Base-by-base conservation (phyloP, 2,329 filamentous ascomycete genomes). In the Atkinsonella hypoxylon region DNA sequence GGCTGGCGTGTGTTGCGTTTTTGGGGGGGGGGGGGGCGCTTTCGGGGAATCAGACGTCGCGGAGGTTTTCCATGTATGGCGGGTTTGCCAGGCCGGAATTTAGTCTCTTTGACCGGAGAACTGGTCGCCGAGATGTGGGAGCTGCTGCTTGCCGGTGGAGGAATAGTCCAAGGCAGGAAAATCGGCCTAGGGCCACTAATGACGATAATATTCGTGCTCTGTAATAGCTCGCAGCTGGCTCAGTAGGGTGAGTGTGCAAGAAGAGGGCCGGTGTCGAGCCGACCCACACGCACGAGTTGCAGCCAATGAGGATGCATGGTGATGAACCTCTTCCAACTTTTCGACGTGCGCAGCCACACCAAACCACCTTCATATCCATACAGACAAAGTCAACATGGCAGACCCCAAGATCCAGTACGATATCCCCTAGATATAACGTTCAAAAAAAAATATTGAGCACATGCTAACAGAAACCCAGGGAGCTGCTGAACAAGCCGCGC, bases 401-500 rank as follows among this genome's bases (percentile, higher is more conserved):
- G 81, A 84, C 67, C 69, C 79, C 59, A 87, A 87, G 73, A 85
- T 87, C 51, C 82, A 87, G 84, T 87, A 70, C 58, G 79, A 7
- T 7, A 26, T 66, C 7, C 39, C 20, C 15, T n/a, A 15, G n/a
- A n/a, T n/a, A n/a, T n/a, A n/a, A n/a, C n/a, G n/a, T n/a, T n/a
- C n/a, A n/a, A n/a, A n/a, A n/a, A n/a, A n/a, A n/a, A 43, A 13
- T 10, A 13, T 3, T 26, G 15, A 13, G 7, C 40, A 26, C 6
- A 42, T 22, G 52, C 65, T 71, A 62, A 70, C 58, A 22, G 11
- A 10, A 47, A 15, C 53, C 53, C 66, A 94, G 89, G 71, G 89
- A 95, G 70, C 82, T 95, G 63, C 81, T 94, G 58, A 83, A 80
- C 68, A 95, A 95, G 78, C 83, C 88, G 58, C 87, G 89, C 70